Conservation (phyloP, 805 yeast genomes). For the Yamadazyma akitaensis region DNA sequence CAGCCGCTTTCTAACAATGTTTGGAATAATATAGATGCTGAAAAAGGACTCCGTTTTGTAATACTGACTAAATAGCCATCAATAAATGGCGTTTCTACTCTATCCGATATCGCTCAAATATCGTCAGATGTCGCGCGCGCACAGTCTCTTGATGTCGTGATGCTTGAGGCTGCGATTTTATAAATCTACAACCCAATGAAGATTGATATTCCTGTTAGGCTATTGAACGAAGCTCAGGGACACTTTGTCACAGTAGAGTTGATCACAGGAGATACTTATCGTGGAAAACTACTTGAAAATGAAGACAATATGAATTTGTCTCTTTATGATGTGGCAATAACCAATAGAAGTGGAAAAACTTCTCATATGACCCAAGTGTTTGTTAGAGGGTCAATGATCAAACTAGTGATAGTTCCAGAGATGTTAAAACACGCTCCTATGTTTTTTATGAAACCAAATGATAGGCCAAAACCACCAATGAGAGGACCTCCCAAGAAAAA, state of each 20-base stretch:
- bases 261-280: conserved; percentile 77
- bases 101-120: not conserved
- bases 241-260: conserved; percentile 82
- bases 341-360: conserved; percentile 69
- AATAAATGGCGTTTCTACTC: not conserved
- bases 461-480: conserved; percentile 69
- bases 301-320: conserved; percentile 96
- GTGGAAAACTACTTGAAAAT: conserved; percentile 81
- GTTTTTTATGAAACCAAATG: conserved; percentile 57
- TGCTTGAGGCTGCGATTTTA: not conserved
- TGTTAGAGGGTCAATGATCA: conserved; percentile 86
- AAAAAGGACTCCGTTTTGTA: too few relatives aligned
- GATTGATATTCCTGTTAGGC: conserved; percentile 78
- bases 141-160: not conserved
- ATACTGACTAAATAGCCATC: too few relatives aligned
- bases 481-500: conserved; percentile 55
- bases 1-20: too few relatives aligned
- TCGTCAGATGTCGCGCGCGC: not conserved
- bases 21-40: too few relatives aligned
- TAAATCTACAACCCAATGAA: conserved; percentile 20
- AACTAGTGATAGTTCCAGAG: conserved; percentile 85
- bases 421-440: conserved; percentile 85
- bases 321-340: conserved; percentile 73
- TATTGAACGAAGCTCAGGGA: conserved; percentile 85
- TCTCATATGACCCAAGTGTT: conserved; percentile 80